Evolutionary conservation across 2,329 filamentous ascomycete genomes (phyloP).

Genomic region (Onygenales sp.): DNA sequence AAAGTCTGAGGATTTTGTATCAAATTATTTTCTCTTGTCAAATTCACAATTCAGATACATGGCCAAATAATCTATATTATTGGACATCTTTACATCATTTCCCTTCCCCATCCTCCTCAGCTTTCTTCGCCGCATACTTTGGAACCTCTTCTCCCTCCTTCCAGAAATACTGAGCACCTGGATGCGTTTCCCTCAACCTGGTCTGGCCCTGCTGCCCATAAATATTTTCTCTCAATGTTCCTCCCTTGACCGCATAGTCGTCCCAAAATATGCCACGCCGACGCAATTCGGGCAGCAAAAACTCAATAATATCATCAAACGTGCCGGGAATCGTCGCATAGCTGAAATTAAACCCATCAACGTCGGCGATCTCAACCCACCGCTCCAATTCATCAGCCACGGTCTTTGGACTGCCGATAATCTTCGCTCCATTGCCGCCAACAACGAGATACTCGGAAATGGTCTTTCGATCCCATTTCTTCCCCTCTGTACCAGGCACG

Average conservation of each 20-base stretch:
- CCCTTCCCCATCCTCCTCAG: neutral
- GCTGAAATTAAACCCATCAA: constrained; percentile 28
- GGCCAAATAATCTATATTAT: no score
- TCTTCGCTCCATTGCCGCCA: constrained; percentile 26
- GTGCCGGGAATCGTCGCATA: constrained; percentile 26
- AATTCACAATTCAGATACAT: no score
- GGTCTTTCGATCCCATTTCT: constrained; percentile 29
- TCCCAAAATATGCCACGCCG: constrained; percentile 29
- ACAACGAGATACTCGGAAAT: constrained; percentile 26
- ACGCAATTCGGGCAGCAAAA: constrained; percentile 25
- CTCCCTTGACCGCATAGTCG: constrained; percentile 26
- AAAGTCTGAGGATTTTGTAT: no score
- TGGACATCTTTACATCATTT: neutral
- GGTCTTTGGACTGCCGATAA: constrained; percentile 26
- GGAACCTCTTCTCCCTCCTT: constrained; percentile 23
- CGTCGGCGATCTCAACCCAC: constrained; percentile 25
- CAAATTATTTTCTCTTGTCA: no score
- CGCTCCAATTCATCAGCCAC: constrained; percentile 29
- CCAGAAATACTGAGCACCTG: constrained; percentile 29
- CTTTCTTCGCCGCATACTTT: constrained; percentile 8
- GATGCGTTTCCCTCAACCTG: constrained; percentile 25
- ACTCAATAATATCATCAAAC: constrained; percentile 26
- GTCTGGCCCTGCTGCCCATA: constrained; percentile 22
- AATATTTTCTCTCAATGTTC: constrained; percentile 31
- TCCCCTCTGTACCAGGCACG: constrained; percentile 29